Evolutionary conservation across 495 filamentous ascomycete genomes (phyloP), one percentile per base, ranked within the genome.

Genomic region (Aspergillus diversus): DNA sequence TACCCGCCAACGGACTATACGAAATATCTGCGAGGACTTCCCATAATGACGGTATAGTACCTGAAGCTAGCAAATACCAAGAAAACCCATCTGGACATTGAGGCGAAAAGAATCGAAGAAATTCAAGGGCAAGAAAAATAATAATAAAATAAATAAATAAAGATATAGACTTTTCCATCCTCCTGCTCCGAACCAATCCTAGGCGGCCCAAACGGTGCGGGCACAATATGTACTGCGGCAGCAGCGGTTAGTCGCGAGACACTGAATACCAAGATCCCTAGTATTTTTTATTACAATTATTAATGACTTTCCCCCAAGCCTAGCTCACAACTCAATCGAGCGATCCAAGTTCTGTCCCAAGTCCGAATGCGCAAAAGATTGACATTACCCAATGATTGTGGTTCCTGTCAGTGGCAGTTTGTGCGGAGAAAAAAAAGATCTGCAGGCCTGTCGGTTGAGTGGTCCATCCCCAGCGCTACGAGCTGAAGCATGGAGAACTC

Each of bases 211-310:
- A 50, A 49, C 15, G 55, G 53, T 49, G 35, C 35, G 53, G 49
- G 16, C n/a, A 54, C 7, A 59, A 59, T 54, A 55, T 64, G 63
- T 57, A 57, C 39, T 64, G 63, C 63, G 63, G 63, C 63, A 64
- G 42, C 63, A 35, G 63, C 63, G 63, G 57, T 60, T 60, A 64
- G 52, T 12, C 37, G 55, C 62, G 55, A 16, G 53, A 32, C 34
- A 27, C 6, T 17, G 33, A 15, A 55, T 55, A 33, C 32, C 33
- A 21, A 9, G 33, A 16, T 15, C 37, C 33, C 21, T 27, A 27
- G 21, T 27, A 27, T 27, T 27, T 27, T 27, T 27, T 27, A 27
- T 50, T 54, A 15, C 27, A 17, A 50, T 50, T 39, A 35, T 47
- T 35, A 33, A 55, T 34, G 27, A 6, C 35, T n/a, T 37, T 35